Conservation (phyloP, 345 rosid species). For the Cardamine occulta region DNA sequence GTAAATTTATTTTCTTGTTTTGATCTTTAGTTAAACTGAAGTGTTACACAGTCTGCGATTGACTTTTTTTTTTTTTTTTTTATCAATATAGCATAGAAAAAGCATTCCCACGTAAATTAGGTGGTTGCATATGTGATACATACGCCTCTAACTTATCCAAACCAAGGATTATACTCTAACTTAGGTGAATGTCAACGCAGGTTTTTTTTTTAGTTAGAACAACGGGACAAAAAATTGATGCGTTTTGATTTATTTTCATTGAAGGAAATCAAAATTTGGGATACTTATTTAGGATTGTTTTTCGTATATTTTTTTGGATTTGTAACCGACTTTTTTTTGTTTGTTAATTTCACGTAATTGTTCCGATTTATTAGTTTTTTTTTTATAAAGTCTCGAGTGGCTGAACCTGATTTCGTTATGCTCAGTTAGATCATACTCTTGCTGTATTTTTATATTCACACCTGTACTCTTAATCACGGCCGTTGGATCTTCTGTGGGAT, state of each 20-base stretch:
- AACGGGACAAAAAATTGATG: neutral
- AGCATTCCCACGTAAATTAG: neutral
- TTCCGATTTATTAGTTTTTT: too few species aligned
- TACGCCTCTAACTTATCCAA: too few species aligned
- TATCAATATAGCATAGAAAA: neutral
- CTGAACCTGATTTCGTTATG: neutral
- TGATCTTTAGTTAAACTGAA: neutral
- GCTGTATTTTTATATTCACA: too few species aligned
- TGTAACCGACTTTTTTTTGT: too few species aligned
- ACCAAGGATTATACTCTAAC: too few species aligned
- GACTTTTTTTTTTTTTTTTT: too few species aligned
- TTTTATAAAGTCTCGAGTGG: neutral
- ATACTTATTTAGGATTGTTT: neutral
- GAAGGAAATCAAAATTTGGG: neutral
- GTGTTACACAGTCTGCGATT: neutral
- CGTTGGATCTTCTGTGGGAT: neutral
- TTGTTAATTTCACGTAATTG: too few species aligned
- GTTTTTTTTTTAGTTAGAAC: neutral
- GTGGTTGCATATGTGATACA: neutral
- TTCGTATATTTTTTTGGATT: too few species aligned
- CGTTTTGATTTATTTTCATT: neutral
- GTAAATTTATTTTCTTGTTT: neutral
- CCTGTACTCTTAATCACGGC: neutral
- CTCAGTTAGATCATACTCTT: neutral
- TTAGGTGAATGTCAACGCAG: neutral